phyloP scores from a whole-genome alignment of 495 filamentous ascomycete species.

The Chlorociboria aeruginascens region DNA sequence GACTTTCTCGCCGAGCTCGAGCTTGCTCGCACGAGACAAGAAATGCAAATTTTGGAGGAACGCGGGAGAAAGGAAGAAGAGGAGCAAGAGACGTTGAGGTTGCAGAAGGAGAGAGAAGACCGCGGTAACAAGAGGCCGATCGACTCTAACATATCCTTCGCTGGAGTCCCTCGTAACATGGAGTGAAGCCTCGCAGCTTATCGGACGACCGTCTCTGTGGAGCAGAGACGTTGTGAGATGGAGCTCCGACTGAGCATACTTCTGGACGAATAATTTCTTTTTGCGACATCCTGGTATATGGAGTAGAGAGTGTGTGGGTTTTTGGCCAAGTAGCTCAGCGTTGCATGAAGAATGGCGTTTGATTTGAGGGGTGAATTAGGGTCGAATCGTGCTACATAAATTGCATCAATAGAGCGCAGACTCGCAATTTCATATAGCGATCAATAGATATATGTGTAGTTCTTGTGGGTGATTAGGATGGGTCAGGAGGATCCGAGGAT shows the following conservation, averaged over 20 bases:
- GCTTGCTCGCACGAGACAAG: conserved; percentile 5
- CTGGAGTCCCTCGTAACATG: neutral
- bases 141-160: conserved; percentile 3
- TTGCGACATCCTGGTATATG: neutral
- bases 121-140: neutral
- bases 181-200: neutral
- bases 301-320: neutral
- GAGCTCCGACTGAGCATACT: neutral
- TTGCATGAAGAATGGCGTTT: too few relatives aligned
- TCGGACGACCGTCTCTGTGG: neutral
- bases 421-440: too few relatives aligned
- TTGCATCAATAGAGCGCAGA: too few relatives aligned
- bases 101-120: conserved; percentile 2
- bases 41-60: conserved; percentile 5
- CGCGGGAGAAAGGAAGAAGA: conserved; percentile 2
- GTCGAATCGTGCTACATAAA: too few relatives aligned
- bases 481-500: too few relatives aligned
- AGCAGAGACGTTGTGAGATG: neutral
- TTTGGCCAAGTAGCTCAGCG: neutral
- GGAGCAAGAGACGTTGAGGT: conserved; percentile 1
- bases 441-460: too few relatives aligned
- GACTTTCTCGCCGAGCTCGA: conserved; percentile 9
- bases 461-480: too few relatives aligned
- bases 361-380: too few relatives aligned
- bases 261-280: conserved; percentile 7